Conservation (phyloP, 306 rosid genomes). For the Betula pendula region DNA sequence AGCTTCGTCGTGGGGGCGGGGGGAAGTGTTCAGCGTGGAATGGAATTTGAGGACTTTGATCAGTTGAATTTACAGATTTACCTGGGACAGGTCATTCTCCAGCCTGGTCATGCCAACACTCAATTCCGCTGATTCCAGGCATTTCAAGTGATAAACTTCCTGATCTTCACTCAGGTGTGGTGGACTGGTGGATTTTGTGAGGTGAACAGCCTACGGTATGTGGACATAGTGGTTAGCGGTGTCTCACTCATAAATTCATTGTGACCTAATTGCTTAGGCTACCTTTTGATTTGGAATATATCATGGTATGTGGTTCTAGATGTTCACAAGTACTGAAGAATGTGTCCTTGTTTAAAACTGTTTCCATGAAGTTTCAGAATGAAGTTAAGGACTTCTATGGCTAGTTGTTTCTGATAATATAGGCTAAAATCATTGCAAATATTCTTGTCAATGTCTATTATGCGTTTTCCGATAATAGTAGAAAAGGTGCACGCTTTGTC, state of each 20-base stretch:
- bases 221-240: conserved; percentile 38
- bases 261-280: conserved; percentile 35
- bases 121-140: conserved; percentile 52
- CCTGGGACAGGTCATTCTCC: conserved; percentile 31
- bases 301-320: conserved; percentile 27
- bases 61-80: conserved; percentile 39
- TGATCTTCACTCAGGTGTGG: conserved; percentile 42
- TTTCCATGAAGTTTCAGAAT: neutral
- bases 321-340: conserved; percentile 23
- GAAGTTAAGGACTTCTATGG: conserved; percentile 6
- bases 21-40: conserved; percentile 58
- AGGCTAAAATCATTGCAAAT: conserved; percentile 5
- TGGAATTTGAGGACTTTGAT: conserved; percentile 53
- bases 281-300: conserved; percentile 37
- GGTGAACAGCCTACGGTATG: conserved; percentile 52
- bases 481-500: neutral
- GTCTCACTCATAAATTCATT: conserved; percentile 23
- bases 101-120: conserved; percentile 43
- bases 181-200: conserved; percentile 50
- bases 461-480: neutral
- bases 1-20: conserved; percentile 50
- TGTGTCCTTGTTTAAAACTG: conserved; percentile 7
- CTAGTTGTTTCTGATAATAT: neutral
- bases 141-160: conserved; percentile 42
- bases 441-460: neutral